phyloP scores from a whole-genome alignment of 2,329 filamentous ascomycete genomes.

The Penicillium aurantiogriseum region DNA sequence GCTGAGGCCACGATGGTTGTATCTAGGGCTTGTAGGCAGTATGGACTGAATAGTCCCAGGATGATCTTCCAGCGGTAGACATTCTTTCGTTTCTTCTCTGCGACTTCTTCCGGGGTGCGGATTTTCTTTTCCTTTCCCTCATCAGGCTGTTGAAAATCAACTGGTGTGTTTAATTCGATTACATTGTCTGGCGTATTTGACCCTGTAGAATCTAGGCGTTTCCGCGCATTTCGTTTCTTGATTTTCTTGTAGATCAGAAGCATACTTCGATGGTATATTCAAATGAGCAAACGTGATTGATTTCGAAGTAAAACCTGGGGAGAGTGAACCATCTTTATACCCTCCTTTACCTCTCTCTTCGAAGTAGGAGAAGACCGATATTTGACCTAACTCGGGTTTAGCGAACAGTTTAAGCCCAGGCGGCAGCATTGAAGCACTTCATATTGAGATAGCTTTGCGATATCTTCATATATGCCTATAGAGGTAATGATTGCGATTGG shows the following conservation, averaged over 20 bases:
- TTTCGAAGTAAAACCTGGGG: not conserved
- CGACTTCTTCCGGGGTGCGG: not conserved
- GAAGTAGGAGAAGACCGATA: not conserved
- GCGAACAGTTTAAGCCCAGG: not conserved
- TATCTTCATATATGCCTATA: not conserved
- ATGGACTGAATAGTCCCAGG: conserved; percentile 59
- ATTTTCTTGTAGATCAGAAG: not conserved
- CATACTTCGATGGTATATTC: not conserved
- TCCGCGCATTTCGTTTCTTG: not conserved
- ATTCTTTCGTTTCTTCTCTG: conserved; percentile 11
- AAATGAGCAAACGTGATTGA: not conserved
- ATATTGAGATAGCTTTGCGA: not conserved
- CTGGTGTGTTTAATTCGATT: not conserved
- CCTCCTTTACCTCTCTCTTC: not conserved
- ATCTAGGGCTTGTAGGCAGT: conserved; percentile 62
- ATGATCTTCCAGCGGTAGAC: conserved; percentile 60
- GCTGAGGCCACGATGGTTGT: conserved; percentile 63
- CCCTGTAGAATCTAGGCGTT: not conserved
- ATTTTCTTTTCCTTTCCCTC: not conserved
- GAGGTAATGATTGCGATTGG: not conserved
- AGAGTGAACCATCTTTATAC: not conserved
- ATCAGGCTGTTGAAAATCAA: not conserved
- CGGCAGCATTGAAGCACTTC: not conserved
- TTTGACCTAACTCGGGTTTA: not conserved
- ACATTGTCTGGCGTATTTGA: not conserved